phyloP scores from a whole-genome alignment of 2,329 filamentous ascomycete species.

The Nemania serpens region DNA sequence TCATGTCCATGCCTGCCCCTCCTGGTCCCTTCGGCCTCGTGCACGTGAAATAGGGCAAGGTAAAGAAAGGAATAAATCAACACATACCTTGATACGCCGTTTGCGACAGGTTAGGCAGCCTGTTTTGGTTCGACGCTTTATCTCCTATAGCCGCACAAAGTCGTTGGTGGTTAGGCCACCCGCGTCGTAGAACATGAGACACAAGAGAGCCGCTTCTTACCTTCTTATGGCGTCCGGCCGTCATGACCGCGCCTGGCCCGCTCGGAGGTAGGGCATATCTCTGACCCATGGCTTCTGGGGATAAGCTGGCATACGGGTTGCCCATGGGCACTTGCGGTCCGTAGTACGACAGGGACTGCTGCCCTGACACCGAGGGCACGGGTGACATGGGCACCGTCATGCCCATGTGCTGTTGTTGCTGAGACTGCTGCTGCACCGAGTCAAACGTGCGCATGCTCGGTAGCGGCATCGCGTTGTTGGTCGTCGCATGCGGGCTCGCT shows the following conservation, averaged over 20 bases:
- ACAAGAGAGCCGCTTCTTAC: slow-evolving; percentile 42
- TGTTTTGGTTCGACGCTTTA: slow-evolving; percentile 66
- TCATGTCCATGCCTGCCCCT: not conserved
- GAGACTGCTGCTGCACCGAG: slow-evolving; percentile 40
- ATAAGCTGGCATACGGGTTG: slow-evolving; percentile 49
- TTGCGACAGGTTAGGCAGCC: slow-evolving; percentile 67
- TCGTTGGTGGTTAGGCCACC: slow-evolving; percentile 22
- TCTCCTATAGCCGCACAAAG: slow-evolving; percentile 52
- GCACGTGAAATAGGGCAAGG: slow-evolving; percentile 3
- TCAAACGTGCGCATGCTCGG: slow-evolving; percentile 52
- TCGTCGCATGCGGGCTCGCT: slow-evolving; percentile 36
- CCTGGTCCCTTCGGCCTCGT: not conserved
- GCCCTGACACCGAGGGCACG: slow-evolving; percentile 44
- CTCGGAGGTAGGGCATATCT: slow-evolving; percentile 54
- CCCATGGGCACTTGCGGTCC: slow-evolving; percentile 42
- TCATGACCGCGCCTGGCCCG: slow-evolving; percentile 53
- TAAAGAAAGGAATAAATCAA: slow-evolving; percentile 10
- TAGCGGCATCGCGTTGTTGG: slow-evolving; percentile 44
- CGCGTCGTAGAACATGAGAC: slow-evolving; percentile 35
- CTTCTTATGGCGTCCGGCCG: slow-evolving; percentile 61
- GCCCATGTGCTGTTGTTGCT: slow-evolving; percentile 44
- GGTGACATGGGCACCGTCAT: slow-evolving; percentile 45
- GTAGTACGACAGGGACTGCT: slow-evolving; percentile 50
- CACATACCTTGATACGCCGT: slow-evolving; percentile 64
- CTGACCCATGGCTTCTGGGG: slow-evolving; percentile 48